Evolutionary conservation across 2,329 filamentous ascomycete genomes (phyloP).

Genomic region (Penicillium sp.): DNA sequence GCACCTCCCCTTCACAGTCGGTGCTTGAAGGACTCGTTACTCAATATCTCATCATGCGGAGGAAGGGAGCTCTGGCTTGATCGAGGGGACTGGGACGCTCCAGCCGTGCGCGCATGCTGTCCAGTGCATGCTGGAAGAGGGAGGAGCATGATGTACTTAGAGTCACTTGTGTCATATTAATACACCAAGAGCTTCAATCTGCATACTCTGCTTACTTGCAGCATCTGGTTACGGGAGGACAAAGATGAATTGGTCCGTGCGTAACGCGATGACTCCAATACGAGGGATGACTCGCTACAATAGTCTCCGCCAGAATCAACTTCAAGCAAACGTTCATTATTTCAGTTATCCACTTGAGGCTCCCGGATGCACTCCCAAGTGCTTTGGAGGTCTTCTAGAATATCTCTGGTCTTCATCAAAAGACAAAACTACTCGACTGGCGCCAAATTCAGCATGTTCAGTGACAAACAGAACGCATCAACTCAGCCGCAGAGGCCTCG

Average conservation of each 20-base stretch:
- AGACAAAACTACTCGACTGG: not conserved
- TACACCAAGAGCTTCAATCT: not conserved
- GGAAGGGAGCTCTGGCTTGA: not conserved
- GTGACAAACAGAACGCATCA: conserved; percentile 3
- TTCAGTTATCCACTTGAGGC: not conserved
- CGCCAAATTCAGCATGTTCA: conserved; percentile 11
- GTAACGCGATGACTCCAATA: not conserved
- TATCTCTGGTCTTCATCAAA: not conserved
- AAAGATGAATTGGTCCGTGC: not conserved
- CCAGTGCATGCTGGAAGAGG: not conserved
- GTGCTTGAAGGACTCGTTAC: not conserved
- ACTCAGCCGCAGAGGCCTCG: conserved; percentile 2
- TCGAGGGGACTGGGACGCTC: not conserved
- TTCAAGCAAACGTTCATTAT: not conserved
- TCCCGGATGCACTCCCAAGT: not conserved
- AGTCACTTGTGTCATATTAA: not conserved
- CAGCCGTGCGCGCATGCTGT: not conserved
- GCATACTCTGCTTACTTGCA: not conserved
- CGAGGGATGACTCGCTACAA: not conserved
- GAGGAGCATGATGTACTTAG: too few species aligned
- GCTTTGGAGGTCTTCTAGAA: not conserved
- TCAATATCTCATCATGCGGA: not conserved
- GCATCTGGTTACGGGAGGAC: not conserved
- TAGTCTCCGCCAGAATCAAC: not conserved
- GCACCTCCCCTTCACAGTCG: not conserved